A percentile compares a stretch with the other conserved stretches of the same genome.
Conservation (phyloP, 2,329 filamentous ascomycete species). For the Penicillium sp. region DNA sequence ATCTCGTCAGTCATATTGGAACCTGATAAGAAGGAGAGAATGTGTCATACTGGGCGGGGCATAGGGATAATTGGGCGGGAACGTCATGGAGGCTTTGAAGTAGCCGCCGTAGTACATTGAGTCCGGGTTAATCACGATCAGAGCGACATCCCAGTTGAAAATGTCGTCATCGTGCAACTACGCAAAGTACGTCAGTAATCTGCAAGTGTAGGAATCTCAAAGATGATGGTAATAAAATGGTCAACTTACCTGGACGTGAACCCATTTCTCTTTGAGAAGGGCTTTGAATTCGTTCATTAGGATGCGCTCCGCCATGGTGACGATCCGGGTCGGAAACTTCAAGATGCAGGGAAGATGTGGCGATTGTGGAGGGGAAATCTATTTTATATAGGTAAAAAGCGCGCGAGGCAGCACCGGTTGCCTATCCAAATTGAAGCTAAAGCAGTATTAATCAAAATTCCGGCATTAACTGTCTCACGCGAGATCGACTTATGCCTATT, state of each 20-base stretch:
- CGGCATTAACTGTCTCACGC: neutral
- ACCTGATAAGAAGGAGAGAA: neutral
- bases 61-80: conserved; percentile 86
- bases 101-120: conserved; percentile 91
- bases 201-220: neutral
- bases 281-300: conserved; percentile 84
- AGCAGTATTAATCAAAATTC: neutral
- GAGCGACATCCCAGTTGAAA: conserved; percentile 79
- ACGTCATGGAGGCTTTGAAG: conserved; percentile 84
- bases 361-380: neutral
- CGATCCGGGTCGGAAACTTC: neutral
- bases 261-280: conserved; percentile 87
- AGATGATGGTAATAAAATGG: no score
- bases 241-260: conserved; percentile 70
- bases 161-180: conserved; percentile 78
- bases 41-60: conserved; percentile 62
- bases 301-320: conserved; percentile 65
- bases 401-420: neutral
- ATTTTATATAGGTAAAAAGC: neutral
- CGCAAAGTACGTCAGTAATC: conserved; percentile 10
- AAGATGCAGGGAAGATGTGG: neutral
- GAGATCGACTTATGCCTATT: neutral
- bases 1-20: neutral
- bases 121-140: conserved; percentile 90
- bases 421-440: neutral